Evolutionary conservation across 352 stramenopile species (phyloP), one percentile per base, ranked within the genome.

Genomic region (Pythium periplocum): DNA sequence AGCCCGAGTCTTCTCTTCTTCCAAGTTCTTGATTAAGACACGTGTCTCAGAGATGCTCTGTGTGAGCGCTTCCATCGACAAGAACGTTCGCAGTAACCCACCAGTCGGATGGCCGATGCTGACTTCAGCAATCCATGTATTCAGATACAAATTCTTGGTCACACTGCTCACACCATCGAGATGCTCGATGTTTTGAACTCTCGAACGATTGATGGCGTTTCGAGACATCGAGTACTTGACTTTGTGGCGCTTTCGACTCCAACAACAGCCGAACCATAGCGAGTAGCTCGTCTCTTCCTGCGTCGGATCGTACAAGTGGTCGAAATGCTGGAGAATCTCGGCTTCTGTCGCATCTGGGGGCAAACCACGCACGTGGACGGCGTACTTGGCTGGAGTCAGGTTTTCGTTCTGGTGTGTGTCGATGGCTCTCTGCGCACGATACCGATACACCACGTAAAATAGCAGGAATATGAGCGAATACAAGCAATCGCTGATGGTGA

Each of bases 301-400:
- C 1, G 55, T 64, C 8, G 64, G 63, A 26, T 73, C 59, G 44
- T 75, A 77, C 26, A 64, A 54, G 4, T 26, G 10, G 44, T 71
- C 62, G 35, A 78, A 78, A 37, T 78, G 69, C n/a, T 51, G 44
- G n/a, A 51, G 45, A 12, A 78, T 62, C 62, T 86, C 67, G 54
- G 59, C 8, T 53, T 69, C 42, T 39, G 66, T 58, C 34, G 40
- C 47, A 48, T 73, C 48, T 38, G 12, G 47, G 9, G 61, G 71
- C 37, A 53, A 17, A 31, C 49, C 45, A 47, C 62, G 55, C 9
- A 86, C 74, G 47, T 67, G 55, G 0, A 88, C 66, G 17, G 77
- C 62, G 38, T 86, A 88, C 37, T 79, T 71, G 6, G 68, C 66
- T 37, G 72, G 72, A 10, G 72, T 83, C 31, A 78, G 48, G 38